A percentile compares a stretch with the other conserved stretches of the same genome.
Conservation (phyloP, 305 asterid species). For the Fraxinus latifolia region DNA sequence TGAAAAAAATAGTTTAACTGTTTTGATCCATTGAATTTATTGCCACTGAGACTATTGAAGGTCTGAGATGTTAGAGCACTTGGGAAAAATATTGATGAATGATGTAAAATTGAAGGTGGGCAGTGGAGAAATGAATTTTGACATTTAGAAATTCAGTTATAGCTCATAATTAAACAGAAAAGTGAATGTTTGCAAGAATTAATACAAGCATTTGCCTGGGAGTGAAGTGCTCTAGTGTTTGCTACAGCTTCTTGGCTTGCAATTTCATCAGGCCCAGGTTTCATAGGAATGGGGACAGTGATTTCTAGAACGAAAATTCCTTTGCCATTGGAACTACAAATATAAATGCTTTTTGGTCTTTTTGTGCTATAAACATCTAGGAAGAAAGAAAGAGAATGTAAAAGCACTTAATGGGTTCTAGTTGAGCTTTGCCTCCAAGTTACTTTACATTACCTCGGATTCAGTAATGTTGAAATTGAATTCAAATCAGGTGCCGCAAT, state of each 20-base stretch:
- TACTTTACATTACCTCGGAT: neutral
- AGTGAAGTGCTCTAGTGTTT: neutral
- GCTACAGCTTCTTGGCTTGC: neutral
- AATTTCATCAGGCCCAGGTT: neutral
- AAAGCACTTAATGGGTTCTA: neutral
- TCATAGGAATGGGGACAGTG: neutral
- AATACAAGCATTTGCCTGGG: neutral
- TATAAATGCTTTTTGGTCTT: neutral
- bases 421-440: neutral
- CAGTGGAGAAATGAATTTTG: neutral
- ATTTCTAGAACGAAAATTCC: neutral
- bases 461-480: neutral
- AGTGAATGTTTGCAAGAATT: neutral
- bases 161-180: conserved; percentile 14
- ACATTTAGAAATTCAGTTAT: conserved; percentile 9
- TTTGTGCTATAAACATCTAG: neutral
- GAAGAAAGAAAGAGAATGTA: neutral
- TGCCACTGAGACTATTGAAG: neutral
- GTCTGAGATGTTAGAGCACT: neutral
- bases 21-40: neutral
- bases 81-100: neutral
- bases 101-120: neutral
- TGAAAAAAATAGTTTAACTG: neutral
- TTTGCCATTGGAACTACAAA: neutral
- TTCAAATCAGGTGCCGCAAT: neutral